Percentiles rank a stretch among this genome's conserved stretches.
These are phyloP conservation scores for Nematocida displodere DNA, from an alignment of 371 early-diverging fungal genomes.

Conservation along the genomic window DNA sequence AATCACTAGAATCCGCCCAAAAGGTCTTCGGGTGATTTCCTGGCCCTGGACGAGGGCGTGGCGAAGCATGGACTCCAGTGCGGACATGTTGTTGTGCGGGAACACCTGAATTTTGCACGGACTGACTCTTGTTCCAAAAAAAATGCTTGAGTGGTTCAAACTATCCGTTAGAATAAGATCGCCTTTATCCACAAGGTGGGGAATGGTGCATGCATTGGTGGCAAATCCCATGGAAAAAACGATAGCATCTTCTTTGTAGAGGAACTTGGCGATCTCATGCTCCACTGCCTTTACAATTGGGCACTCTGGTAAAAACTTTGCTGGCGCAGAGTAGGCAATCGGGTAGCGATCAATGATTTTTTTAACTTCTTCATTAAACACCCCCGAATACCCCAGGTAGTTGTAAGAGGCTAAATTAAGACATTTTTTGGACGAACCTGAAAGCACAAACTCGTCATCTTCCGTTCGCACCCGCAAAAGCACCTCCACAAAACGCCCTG, in stretches of 20 bases:
- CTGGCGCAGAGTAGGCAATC: slow-evolving; percentile 67
- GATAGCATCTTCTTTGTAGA: slow-evolving; percentile 84
- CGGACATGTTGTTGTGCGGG: slow-evolving; percentile 79
- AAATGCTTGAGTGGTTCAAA: slow-evolving; percentile 88
- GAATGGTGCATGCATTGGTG: slow-evolving; percentile 91
- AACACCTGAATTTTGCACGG: slow-evolving; percentile 86
- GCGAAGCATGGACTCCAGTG: slow-evolving; percentile 77
- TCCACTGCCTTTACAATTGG: slow-evolving; percentile 76
- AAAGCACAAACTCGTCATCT: slow-evolving; percentile 74
- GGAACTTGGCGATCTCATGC: slow-evolving; percentile 80
- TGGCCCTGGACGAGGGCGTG: slow-evolving; percentile 91
- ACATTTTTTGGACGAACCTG: slow-evolving; percentile 73
- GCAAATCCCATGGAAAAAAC: slow-evolving; percentile 95
- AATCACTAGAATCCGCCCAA: slow-evolving; percentile 93
- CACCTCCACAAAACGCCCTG: slow-evolving; percentile 79
- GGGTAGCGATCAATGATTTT: slow-evolving; percentile 69
- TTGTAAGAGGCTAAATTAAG: slow-evolving; percentile 96
- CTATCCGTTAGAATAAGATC: slow-evolving; percentile 89
- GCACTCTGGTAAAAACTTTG: slow-evolving; percentile 66
- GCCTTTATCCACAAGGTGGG: slow-evolving; percentile 79
- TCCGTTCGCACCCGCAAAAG: slow-evolving; percentile 78
- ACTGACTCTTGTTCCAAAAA: slow-evolving; percentile 86
- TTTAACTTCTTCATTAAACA: slow-evolving; percentile 79
- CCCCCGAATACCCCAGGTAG: slow-evolving; percentile 92
- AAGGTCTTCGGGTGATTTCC: slow-evolving; percentile 90